phyloP scores from a whole-genome alignment of 2,329 filamentous ascomycete genomes.

The Fusarium phyllophilum region DNA sequence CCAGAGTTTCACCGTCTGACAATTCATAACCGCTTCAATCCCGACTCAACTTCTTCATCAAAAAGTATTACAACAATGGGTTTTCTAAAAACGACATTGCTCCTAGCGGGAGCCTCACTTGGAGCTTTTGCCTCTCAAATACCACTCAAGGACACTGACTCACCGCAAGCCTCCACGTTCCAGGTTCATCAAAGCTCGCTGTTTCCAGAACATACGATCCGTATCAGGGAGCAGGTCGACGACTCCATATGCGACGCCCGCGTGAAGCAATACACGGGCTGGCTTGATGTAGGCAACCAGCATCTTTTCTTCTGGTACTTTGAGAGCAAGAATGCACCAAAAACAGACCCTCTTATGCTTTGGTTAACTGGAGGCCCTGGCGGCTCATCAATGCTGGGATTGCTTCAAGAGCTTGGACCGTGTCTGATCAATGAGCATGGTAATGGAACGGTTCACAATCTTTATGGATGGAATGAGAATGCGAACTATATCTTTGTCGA shows the following conservation, averaged over 20 bases:
- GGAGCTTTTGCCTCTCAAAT: conserved; percentile 5
- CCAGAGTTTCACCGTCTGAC: background rate
- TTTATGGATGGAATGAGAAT: conserved; percentile 35
- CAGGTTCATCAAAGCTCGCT: conserved; percentile 17
- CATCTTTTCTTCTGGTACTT: conserved; percentile 40
- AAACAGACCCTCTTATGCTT: conserved; percentile 27
- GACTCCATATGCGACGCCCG: conserved; percentile 29
- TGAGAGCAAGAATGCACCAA: conserved; percentile 28
- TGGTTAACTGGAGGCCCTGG: conserved; percentile 39
- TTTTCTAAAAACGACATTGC: background rate
- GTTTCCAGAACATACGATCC: conserved; percentile 25
- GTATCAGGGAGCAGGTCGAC: conserved; percentile 30
- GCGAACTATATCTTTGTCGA: conserved; percentile 39
- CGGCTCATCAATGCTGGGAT: conserved; percentile 27
- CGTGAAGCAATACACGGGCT: conserved; percentile 36
- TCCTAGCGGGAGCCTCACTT: background rate
- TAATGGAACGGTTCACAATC: conserved; percentile 17
- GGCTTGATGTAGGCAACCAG: conserved; percentile 27
- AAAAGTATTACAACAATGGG: background rate
- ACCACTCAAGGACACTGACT: background rate
- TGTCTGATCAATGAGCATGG: conserved; percentile 32
- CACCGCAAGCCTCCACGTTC: background rate
- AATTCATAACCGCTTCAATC: background rate
- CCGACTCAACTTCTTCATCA: background rate
- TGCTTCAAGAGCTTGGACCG: conserved; percentile 33